Percentiles rank a stretch among this genome's conserved stretches.
phyloP scores from a whole-genome alignment of 1,284 basidiomycete genomes.

The Termitomyces sp. region DNA sequence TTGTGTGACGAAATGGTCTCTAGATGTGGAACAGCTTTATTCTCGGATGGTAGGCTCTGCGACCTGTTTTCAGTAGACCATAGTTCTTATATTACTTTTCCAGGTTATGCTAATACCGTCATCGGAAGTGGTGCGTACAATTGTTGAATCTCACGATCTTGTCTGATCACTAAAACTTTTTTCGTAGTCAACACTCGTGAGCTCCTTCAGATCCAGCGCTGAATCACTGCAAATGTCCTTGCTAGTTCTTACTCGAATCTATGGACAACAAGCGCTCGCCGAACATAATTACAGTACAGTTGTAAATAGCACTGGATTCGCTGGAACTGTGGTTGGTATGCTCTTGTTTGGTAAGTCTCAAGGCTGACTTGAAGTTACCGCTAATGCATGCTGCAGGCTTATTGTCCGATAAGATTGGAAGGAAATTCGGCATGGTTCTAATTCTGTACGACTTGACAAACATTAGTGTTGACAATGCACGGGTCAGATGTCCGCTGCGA shows the following conservation, averaged over 20 bases:
- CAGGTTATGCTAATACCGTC: slow-evolving; percentile 76
- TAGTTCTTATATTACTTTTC: neutral
- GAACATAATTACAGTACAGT: slow-evolving; percentile 52
- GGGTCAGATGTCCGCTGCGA: slow-evolving; percentile 65
- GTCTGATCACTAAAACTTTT: neutral
- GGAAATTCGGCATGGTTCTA: slow-evolving; percentile 83
- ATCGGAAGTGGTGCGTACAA: slow-evolving; percentile 63
- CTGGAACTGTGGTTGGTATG: slow-evolving; percentile 81
- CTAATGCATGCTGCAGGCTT: slow-evolving; percentile 34
- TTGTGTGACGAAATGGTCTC: neutral
- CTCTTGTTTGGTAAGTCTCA: slow-evolving; percentile 50
- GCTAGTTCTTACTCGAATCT: slow-evolving; percentile 59
- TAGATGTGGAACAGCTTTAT: slow-evolving; percentile 73
- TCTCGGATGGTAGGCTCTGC: slow-evolving; percentile 65
- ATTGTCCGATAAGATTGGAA: slow-evolving; percentile 80
- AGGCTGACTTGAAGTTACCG: neutral
- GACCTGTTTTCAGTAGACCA: neutral
- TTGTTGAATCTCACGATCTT: neutral
- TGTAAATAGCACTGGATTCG: slow-evolving; percentile 68
- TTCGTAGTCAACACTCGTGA: slow-evolving; percentile 56
- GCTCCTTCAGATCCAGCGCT: slow-evolving; percentile 15
- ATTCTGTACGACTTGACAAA: neutral
- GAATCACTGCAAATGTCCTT: neutral
- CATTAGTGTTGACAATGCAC: neutral
- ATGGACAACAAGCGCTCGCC: slow-evolving; percentile 47